Base-by-base conservation (phyloP, 331 rosid genomes). In the Acacia concinna region DNA sequence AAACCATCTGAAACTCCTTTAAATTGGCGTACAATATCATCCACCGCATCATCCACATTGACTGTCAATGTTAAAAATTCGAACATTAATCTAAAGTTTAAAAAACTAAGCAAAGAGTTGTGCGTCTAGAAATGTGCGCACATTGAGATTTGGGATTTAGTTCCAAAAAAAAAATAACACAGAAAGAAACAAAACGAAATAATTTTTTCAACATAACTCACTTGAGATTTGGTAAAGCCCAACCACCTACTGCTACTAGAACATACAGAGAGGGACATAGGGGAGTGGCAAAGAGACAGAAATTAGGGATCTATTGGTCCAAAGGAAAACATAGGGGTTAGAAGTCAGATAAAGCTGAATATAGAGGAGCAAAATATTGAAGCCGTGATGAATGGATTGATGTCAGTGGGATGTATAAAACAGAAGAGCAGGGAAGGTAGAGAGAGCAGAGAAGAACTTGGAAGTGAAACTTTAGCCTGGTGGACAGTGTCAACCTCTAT, bases 1-100 rank as follows among this genome's bases (percentile, higher is more conserved):
- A 96, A 87, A 78, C 97, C 97, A 89, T 88, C 95, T 71, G 99
- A 91, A 85, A 96, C 99, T 40, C 97, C 99, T 89, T 87, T 96
- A 73, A 96, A 93, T 80, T 96, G 99, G 73, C 98, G 93, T 76
- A 91, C 92, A 81, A 96, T 91, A 81, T 93, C 98, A 79, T 96
- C 99, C 88, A 93, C 90, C 23, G 97, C 99, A 80, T 96, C 98
- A 85, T 96, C 99, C 74, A 93, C 97, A 63, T 96, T 96, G 67
- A 96, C 99, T 96, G 97, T 73, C 74, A 31, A 71, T 51, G 27
- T 79, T 30, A 68, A 74, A 72, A 69, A 77, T 15, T 51, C 5
- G 46, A 74, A 71, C 43, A 69, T 51, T 54, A 78, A 69, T 47
- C 30, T 15, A 37, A 43, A 54, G 60, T 76, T 62, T 37, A 71